phyloP scores from a whole-genome alignment of 179 eudicot genomes.

The Silene vulgaris region DNA sequence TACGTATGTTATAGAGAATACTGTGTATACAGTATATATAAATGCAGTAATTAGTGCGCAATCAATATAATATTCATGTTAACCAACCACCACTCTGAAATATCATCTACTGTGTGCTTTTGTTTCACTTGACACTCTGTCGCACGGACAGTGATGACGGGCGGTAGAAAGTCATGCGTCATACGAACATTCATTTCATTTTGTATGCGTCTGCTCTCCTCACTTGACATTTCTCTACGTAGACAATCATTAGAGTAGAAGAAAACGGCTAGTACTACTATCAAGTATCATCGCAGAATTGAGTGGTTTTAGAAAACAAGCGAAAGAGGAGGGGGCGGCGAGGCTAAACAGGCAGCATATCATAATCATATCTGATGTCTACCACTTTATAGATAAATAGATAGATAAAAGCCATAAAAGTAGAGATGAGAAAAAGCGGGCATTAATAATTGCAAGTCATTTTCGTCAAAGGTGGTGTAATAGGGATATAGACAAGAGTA shows the following conservation, averaged over 20 bases:
- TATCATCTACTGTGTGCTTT: background rate
- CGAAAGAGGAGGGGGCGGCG: background rate
- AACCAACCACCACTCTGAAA: background rate
- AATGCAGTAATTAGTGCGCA: background rate
- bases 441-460: background rate
- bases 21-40: slow-evolving; percentile 5
- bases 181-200: too few relatives aligned
- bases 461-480: background rate
- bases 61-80: background rate
- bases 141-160: too few relatives aligned
- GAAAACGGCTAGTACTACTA: too few relatives aligned
- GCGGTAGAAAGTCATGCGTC: too few relatives aligned
- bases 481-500: background rate
- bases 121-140: too few relatives aligned
- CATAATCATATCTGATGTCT: background rate
- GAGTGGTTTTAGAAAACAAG: slow-evolving; percentile 3
- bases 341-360: background rate
- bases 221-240: too few relatives aligned
- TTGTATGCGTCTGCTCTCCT: too few relatives aligned
- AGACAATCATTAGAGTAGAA: background rate
- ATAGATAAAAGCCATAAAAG: background rate
- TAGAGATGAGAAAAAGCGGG: background rate
- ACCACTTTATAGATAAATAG: background rate
- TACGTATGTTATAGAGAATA: background rate
- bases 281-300: background rate